Evolutionary conservation across 371 early-diverging fungal species (phyloP).

Genomic region (Chytridiales sp.): DNA sequence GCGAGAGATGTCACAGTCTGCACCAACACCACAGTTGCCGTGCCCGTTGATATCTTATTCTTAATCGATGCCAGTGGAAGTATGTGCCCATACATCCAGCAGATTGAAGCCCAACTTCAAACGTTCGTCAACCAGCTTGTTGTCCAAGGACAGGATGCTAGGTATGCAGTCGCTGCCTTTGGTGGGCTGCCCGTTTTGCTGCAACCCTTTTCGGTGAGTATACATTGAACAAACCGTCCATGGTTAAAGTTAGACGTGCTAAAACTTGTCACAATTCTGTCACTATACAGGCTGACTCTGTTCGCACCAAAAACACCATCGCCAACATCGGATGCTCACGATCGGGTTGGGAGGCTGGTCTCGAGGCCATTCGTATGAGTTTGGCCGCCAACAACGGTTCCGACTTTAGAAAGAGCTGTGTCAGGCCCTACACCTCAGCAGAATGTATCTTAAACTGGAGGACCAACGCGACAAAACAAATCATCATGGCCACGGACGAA

Average conservation of each 20-base stretch:
- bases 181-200: constrained; percentile 34
- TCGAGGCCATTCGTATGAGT: constrained; percentile 41
- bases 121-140: constrained; percentile 26
- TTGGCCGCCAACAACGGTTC: constrained; percentile 28
- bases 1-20: constrained; percentile 10
- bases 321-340: constrained; percentile 15
- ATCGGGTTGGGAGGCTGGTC: constrained; percentile 37
- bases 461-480: constrained; percentile 17
- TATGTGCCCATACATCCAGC: constrained; percentile 39
- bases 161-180: constrained; percentile 37
- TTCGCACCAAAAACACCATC: constrained; percentile 13
- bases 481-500: constrained; percentile 45
- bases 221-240: background rate
- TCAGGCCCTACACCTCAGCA: background rate
- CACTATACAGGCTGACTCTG: background rate
- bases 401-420: constrained; percentile 23
- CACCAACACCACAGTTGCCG: constrained; percentile 14
- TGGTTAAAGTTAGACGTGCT: background rate
- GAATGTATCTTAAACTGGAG: constrained; percentile 33
- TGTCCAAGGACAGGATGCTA: constrained; percentile 25
- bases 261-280: background rate
- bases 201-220: constrained; percentile 34
- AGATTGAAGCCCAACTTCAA: constrained; percentile 20
- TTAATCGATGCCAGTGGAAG: constrained; percentile 30
- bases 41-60: constrained; percentile 39